phyloP scores from a whole-genome alignment of 1,284 basidiomycete genomes.

The Trichosporon asahii region DNA sequence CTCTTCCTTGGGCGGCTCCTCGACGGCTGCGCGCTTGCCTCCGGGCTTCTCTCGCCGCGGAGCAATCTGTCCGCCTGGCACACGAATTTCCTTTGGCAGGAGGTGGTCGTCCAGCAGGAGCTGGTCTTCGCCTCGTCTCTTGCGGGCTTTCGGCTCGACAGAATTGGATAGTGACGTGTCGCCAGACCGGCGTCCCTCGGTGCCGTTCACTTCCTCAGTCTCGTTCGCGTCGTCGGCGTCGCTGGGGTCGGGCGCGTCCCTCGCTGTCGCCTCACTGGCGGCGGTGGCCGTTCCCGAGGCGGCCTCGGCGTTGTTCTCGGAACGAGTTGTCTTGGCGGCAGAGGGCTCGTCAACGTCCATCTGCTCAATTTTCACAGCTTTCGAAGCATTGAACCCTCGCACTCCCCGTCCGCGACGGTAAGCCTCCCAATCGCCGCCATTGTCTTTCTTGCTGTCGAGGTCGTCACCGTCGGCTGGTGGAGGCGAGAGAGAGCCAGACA shows the following conservation, averaged over 20 bases:
- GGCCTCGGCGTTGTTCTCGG: neutral
- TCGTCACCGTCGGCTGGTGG: conserved; percentile 40
- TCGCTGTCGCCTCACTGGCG: conserved; percentile 34
- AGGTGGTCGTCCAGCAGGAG: conserved; percentile 45
- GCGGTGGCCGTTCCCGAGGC: neutral
- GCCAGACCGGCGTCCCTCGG: conserved; percentile 1
- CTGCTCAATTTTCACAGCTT: conserved; percentile 33
- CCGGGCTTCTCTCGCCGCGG: conserved; percentile 21
- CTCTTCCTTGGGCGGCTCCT: conserved; percentile 14
- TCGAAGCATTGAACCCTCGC: conserved; percentile 29
- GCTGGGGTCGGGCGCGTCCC: conserved; percentile 17
- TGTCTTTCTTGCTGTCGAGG: conserved; percentile 14
- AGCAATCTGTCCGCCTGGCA: conserved; percentile 18
- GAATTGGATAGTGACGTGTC: conserved; percentile 10
- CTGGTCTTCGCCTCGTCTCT: conserved; percentile 44
- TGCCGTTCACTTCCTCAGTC: conserved; percentile 8
- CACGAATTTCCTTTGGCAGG: conserved; percentile 38
- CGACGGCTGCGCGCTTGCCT: conserved; percentile 7
- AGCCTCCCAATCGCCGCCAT: conserved; percentile 34
- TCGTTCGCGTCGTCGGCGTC: conserved; percentile 12
- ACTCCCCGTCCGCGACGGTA: conserved; percentile 35
- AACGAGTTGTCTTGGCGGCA: conserved; percentile 20
- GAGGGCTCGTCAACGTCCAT: conserved; percentile 42
- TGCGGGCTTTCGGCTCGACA: conserved; percentile 25
- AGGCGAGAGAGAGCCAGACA: conserved; percentile 33